These are phyloP conservation scores for Breviolum minutum DNA, from an alignment of 73 alveolate genomes.

Conservation along the genomic window DNA sequence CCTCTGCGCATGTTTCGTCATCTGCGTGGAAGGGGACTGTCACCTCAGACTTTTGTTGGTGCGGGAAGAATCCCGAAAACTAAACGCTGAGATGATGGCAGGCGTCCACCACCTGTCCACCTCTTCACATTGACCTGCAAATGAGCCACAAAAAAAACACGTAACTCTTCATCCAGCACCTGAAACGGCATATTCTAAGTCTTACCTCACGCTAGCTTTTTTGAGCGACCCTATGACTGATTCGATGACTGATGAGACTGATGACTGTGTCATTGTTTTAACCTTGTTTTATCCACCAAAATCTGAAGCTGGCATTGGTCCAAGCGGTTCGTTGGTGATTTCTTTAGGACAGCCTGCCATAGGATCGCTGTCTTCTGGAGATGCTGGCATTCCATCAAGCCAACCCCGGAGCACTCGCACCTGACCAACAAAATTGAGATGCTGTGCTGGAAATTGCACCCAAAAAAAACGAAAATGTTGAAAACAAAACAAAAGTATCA, in stretches of 20 bases:
- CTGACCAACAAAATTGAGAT: neutral
- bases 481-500: neutral
- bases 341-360: neutral
- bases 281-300: neutral
- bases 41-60: neutral
- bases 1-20: neutral
- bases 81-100: neutral
- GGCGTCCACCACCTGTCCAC: slow-evolving; percentile 13
- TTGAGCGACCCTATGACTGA: too few species aligned
- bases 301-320: neutral
- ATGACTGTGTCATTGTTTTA: too few species aligned
- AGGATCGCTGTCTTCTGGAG: slow-evolving; percentile 47
- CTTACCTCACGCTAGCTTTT: neutral
- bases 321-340: neutral
- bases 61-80: neutral
- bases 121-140: slow-evolving; percentile 58
- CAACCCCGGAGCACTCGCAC: slow-evolving; percentile 76
- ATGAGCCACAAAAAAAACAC: neutral
- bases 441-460: neutral
- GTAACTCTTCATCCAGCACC: neutral
- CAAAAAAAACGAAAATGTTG: neutral
- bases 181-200: neutral
- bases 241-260: too few species aligned
- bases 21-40: neutral
- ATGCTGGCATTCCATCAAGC: slow-evolving; percentile 19